Evolutionary conservation across 139 green algal genomes (phyloP).

Genomic region (Tetraselmis striata): DNA sequence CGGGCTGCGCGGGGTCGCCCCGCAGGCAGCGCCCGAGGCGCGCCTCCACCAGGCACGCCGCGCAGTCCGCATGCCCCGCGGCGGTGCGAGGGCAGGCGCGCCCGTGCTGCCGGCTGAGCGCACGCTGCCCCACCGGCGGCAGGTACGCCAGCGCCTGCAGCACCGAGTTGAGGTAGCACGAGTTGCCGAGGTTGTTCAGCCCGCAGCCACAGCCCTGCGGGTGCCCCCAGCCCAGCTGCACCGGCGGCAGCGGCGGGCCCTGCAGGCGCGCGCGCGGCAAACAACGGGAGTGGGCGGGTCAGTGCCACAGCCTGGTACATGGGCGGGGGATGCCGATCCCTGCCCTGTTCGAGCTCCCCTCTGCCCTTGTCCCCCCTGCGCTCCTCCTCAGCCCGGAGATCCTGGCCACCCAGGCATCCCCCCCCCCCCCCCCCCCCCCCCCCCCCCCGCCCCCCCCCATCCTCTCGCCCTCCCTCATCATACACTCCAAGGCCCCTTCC

Average conservation of each 20-base stretch:
- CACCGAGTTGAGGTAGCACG: slow-evolving; percentile 48
- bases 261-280: too few relatives aligned
- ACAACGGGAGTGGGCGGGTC: too few relatives aligned
- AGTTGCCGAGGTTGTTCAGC: slow-evolving; percentile 48
- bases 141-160: slow-evolving; percentile 49
- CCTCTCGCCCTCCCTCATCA: too few relatives aligned
- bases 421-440: too few relatives aligned
- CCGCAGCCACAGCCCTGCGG: slow-evolving; percentile 6
- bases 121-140: slow-evolving; percentile 19
- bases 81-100: neutral
- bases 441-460: too few relatives aligned
- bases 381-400: too few relatives aligned
- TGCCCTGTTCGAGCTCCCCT: too few relatives aligned
- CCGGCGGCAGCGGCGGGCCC: neutral
- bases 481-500: too few relatives aligned
- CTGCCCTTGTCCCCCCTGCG: too few relatives aligned
- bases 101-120: neutral
- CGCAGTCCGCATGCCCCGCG: slow-evolving; percentile 24
- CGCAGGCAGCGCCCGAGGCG: slow-evolving; percentile 18
- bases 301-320: too few relatives aligned
- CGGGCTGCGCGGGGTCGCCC: neutral
- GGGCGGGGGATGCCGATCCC: too few relatives aligned
- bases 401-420: too few relatives aligned
- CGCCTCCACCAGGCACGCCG: slow-evolving; percentile 37
- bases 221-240: neutral